A percentile compares a stretch with the other conserved stretches of the same genome.
Evolutionary conservation across 2,329 filamentous ascomycete species (phyloP).

Genomic region (Catunica adiposa): DNA sequence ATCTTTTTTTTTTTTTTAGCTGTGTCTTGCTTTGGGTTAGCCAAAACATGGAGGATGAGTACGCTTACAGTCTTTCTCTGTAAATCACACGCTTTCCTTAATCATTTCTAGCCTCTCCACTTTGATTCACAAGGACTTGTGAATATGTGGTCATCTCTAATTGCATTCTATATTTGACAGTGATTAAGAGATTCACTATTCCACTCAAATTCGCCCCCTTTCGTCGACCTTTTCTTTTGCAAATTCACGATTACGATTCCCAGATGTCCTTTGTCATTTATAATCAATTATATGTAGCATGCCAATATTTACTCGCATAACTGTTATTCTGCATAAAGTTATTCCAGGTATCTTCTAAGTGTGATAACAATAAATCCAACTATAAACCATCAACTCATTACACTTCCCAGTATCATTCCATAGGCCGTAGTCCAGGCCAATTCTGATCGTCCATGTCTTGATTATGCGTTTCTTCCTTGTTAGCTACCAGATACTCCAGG

Average conservation of each 20-base stretch:
- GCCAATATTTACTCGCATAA: background rate
- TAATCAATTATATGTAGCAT: background rate
- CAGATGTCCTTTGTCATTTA: background rate
- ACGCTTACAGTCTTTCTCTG: conserved; percentile 49
- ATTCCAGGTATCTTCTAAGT: background rate
- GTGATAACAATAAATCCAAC: background rate
- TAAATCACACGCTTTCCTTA: conserved; percentile 20
- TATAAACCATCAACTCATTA: too few species aligned
- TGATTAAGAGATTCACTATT: background rate
- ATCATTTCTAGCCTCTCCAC: background rate
- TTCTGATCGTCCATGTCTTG: too few species aligned
- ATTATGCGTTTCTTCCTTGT: too few species aligned
- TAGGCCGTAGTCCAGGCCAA: too few species aligned
- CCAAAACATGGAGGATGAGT: conserved; percentile 60
- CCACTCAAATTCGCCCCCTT: background rate
- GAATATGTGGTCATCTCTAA: background rate
- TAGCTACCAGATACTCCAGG: too few species aligned
- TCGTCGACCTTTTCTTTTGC: background rate
- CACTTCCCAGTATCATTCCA: too few species aligned
- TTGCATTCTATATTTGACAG: background rate
- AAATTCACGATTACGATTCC: background rate
- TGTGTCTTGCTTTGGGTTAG: conserved; percentile 50
- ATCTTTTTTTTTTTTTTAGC: conserved; percentile 22
- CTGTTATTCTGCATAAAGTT: background rate
- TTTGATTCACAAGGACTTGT: background rate